Base-by-base conservation (phyloP, 2,329 filamentous ascomycete genomes). In the Zymoseptoria pseudotritici region DNA sequence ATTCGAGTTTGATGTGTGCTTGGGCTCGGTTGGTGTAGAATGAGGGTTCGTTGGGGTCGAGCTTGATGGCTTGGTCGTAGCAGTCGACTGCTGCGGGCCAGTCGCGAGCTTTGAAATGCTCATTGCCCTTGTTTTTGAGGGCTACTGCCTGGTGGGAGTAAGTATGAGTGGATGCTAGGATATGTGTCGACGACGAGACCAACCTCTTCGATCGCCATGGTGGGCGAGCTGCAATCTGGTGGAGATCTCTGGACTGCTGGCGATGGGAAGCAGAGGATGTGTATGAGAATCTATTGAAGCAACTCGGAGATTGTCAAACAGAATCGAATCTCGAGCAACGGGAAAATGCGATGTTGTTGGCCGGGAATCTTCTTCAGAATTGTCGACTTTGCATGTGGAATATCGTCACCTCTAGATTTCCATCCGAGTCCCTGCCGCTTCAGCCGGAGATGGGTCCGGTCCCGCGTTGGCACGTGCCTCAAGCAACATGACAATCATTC, bases 1-100 rank as follows among this genome's bases (percentile, higher is more conserved):
- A 86, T 76, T 99, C 94, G 49, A 93, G 87, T 79, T 97, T 97
- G 76, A 99, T 93, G 74, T 99, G 64, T 75, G 96, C 93, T 84
- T 97, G 93, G 20, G 94, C 94, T 74, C 94, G 84, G 78, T 99
- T 99, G 69, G 90, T 91, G 78, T 86, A 97, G 78, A 92, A 97
- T 0, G 92, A 89, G 6, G 92, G 89, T 71, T 97, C 89, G 67
- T 88, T 82, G 72, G 88, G 84, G 76, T 96, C 87, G 67, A 90
- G 78, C 62, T 89, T 86, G 72, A 99, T 97, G 36, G 67, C 67
- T 76, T 95, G 84, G 58, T 85, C 86, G 76, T 99, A 99, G 67
- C 86, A 85, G 1, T 92, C 86, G 64, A 96, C 82, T 7, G 94
- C 94, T 2, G 82, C 79, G 10, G 83, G 84, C 89, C 90, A 99